Base-by-base conservation (phyloP, 768 basidiomycete species). In the Hygrophoropsis aurantiaca region DNA sequence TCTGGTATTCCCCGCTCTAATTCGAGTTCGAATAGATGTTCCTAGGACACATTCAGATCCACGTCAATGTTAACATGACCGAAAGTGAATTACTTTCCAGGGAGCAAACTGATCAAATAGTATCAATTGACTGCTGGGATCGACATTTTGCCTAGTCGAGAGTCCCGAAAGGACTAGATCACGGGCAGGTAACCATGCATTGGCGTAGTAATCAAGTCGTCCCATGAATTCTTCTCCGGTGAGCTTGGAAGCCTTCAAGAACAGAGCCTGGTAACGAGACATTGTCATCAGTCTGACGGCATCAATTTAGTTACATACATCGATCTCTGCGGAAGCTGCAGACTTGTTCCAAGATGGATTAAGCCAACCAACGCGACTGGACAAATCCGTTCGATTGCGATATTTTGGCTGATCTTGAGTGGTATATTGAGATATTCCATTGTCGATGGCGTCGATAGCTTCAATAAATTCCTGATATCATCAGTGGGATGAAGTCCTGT, bases 331-430 rank as follows among this genome's bases (percentile, higher is more conserved):
- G n/a, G 84, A 69, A 57, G 81, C 82, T n/a, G 71, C 63, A 3
- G 80, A 62, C 63, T 95, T 82, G 62, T 97, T 97, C 95, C 95
- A 99, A 7, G 82, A 73, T 3, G 95, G 91, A 66, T 99, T 99
- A 40, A 98, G 77, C 57, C 75, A 72, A 5, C 80, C 82, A 20
- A 99, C 87, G 48, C 95, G 84, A 54, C 82, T 82, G 11, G 89
- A 87, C 5, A 99, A 70, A 66, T 95, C 90, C 11, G 94, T 95
- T 38, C 82, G 73, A 53, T 72, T 83, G 53, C 78, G 77, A 70
- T 98, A 99, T 47, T 71, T 77, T 8, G 87, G 79, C 51, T 78
- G 72, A 46, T 86, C 62, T 42, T 84, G 82, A 3, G 73, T 66
- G 3, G 83, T 74, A 65, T 90, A 94, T 59, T 91, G 89, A 2